Conservation (phyloP, 768 basidiomycete species). For the Mycena floridula region DNA sequence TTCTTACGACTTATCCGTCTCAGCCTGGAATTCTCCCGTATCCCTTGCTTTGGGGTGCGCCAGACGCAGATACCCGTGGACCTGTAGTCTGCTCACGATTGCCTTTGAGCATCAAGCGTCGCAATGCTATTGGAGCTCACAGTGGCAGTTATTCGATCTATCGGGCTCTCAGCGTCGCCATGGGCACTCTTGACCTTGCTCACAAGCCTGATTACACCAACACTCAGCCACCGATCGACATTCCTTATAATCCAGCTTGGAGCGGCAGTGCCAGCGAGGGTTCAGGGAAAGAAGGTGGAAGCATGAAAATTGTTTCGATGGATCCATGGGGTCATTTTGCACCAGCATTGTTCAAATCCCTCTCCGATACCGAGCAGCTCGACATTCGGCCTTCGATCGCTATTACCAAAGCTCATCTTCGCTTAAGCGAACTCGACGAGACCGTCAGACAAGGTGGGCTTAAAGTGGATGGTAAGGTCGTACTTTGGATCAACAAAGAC, state of each 20-base stretch:
- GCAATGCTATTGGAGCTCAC: slow-evolving; percentile 93
- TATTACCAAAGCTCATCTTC: slow-evolving; percentile 89
- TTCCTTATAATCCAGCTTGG: slow-evolving; percentile 79
- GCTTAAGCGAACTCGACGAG: slow-evolving; percentile 90
- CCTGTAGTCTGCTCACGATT: slow-evolving; percentile 88
- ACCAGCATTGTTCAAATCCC: slow-evolving; percentile 59
- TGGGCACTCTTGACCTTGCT: slow-evolving; percentile 72
- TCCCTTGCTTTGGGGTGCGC: slow-evolving; percentile 77
- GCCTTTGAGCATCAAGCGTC: slow-evolving; percentile 75
- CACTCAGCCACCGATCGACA: slow-evolving; percentile 79
- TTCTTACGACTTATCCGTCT: slow-evolving; percentile 90
- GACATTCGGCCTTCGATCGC: slow-evolving; percentile 92
- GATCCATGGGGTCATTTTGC: slow-evolving; percentile 93
- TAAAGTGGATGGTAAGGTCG: slow-evolving; percentile 75
- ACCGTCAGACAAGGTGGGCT: slow-evolving; percentile 67
- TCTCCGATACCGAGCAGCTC: slow-evolving; percentile 58
- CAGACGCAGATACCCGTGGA: slow-evolving; percentile 60
- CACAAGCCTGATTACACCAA: slow-evolving; percentile 79
- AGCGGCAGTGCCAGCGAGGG: slow-evolving; percentile 47
- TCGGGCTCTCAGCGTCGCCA: slow-evolving; percentile 86
- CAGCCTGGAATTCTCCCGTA: slow-evolving; percentile 84
- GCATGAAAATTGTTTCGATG: slow-evolving; percentile 78
- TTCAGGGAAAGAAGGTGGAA: neutral
- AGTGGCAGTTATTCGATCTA: slow-evolving; percentile 94
- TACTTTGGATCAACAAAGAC: slow-evolving; percentile 61